Conservation (phyloP, 139 green algal species). For the Ulvella scutata region DNA sequence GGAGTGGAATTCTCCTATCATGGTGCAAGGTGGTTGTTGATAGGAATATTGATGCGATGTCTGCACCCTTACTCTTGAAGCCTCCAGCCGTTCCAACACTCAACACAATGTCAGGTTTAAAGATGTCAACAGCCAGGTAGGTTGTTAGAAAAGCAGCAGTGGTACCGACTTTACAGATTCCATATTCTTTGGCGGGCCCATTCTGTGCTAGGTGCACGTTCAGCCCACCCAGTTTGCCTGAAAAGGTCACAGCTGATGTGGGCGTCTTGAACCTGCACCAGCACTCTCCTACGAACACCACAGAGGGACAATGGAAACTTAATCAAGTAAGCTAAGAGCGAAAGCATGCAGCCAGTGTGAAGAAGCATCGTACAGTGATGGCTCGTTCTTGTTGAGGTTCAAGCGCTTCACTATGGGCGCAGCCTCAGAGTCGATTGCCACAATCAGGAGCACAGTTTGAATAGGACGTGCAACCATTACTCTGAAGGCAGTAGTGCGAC, state of each 20-base stretch:
- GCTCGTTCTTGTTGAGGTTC: conserved; percentile 32
- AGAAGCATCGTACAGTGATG: conserved; percentile 12
- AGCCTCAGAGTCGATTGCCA: conserved; percentile 86
- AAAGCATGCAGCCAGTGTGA: not conserved
- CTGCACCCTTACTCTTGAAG: conserved; percentile 70
- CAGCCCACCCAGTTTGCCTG: conserved; percentile 26
- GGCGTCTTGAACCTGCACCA: conserved; percentile 27
- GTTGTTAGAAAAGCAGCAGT: conserved; percentile 65
- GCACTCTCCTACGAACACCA: not conserved
- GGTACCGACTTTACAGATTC: conserved; percentile 81
- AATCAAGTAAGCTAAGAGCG: not conserved
- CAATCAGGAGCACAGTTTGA: conserved; percentile 1
- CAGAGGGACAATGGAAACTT: not conserved
- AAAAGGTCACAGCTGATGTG: conserved; percentile 46
- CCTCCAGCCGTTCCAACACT: conserved; percentile 82
- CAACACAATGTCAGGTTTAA: conserved; percentile 83
- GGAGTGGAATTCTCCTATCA: conserved; percentile 80
- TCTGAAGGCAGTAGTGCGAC: too few relatives aligned
- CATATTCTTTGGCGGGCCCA: conserved; percentile 41
- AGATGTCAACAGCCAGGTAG: conserved; percentile 62
- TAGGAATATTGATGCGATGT: conserved; percentile 86
- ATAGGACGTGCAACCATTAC: too few relatives aligned
- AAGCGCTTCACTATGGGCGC: conserved; percentile 56
- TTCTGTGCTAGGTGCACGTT: conserved; percentile 61
- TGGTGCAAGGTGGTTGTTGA: conserved; percentile 65